Conservation (phyloP, 306 rosid genomes). For the Prunus kanzakura region DNA sequence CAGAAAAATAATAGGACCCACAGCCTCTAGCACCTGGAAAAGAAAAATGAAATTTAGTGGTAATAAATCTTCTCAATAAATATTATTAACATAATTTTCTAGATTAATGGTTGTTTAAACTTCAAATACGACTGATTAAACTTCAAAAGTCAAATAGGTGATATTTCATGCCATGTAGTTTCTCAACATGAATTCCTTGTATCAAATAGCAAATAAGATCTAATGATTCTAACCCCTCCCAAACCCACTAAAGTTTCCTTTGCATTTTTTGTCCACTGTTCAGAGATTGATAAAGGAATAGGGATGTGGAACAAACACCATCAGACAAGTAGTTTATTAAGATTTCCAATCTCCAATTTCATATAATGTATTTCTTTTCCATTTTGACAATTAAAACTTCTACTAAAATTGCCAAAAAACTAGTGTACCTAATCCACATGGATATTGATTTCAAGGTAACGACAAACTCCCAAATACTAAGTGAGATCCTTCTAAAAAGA, state of each 20-base stretch:
- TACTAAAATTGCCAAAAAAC: background rate
- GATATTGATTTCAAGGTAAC: background rate
- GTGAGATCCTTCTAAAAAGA: background rate
- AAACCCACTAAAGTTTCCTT: background rate
- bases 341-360: background rate
- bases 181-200: background rate
- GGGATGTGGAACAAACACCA: background rate
- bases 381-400: no score
- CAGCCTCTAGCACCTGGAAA: constrained; percentile 90
- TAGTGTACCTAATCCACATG: background rate
- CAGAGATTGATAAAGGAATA: background rate
- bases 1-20: constrained; percentile 90
- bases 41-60: background rate
- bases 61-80: background rate
- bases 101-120: background rate
- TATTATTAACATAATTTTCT: background rate
- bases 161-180: background rate
- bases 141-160: background rate
- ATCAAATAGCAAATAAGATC: no score
- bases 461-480: background rate
- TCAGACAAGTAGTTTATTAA: background rate
- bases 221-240: no score
- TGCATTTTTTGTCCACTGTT: background rate
- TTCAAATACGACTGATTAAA: no score
- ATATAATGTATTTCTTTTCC: background rate